phyloP scores from a whole-genome alignment of 495 filamentous ascomycete species.

The Acidomyces sp. region DNA sequence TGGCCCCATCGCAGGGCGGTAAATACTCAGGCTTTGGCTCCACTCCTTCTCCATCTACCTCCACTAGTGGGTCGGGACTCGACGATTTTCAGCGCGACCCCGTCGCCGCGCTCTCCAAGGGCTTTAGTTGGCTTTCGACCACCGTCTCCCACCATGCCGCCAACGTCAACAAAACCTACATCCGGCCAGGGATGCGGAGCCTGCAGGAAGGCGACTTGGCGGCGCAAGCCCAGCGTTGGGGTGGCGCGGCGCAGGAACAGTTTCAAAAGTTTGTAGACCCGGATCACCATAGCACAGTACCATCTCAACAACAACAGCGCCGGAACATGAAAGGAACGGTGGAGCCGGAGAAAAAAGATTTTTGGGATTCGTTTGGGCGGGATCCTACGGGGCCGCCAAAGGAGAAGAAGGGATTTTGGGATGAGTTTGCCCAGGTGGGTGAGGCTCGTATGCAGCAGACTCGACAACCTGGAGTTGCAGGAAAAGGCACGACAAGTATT shows the following conservation, averaged over 20 bases:
- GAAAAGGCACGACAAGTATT: slow-evolving; percentile 31
- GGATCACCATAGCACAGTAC: no score
- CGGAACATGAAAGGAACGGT: neutral
- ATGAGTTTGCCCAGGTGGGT: slow-evolving; percentile 40
- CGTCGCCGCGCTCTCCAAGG: slow-evolving; percentile 73
- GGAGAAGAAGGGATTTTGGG: slow-evolving; percentile 50
- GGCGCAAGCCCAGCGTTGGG: slow-evolving; percentile 59
- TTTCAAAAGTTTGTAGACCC: slow-evolving; percentile 77
- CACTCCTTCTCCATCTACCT: slow-evolving; percentile 36
- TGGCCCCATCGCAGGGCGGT: slow-evolving; percentile 80
- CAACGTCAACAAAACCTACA: slow-evolving; percentile 73
- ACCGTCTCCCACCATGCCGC: slow-evolving; percentile 80
- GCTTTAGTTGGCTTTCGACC: slow-evolving; percentile 84
- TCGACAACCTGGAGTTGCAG: no score
- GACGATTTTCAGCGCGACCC: slow-evolving; percentile 88
- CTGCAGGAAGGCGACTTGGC: slow-evolving; percentile 59
- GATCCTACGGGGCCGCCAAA: slow-evolving; percentile 23
- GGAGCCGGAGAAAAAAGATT: slow-evolving; percentile 56
- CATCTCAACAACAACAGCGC: no score
- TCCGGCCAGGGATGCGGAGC: slow-evolving; percentile 81
- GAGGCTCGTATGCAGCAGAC: slow-evolving; percentile 14
- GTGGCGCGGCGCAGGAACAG: slow-evolving; percentile 52
- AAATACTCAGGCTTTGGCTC: slow-evolving; percentile 88
- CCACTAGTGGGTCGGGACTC: slow-evolving; percentile 43
- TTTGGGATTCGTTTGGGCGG: slow-evolving; percentile 38